Conservation (phyloP, 2,329 filamentous ascomycete species). For the Coleophoma cylindrospora region DNA sequence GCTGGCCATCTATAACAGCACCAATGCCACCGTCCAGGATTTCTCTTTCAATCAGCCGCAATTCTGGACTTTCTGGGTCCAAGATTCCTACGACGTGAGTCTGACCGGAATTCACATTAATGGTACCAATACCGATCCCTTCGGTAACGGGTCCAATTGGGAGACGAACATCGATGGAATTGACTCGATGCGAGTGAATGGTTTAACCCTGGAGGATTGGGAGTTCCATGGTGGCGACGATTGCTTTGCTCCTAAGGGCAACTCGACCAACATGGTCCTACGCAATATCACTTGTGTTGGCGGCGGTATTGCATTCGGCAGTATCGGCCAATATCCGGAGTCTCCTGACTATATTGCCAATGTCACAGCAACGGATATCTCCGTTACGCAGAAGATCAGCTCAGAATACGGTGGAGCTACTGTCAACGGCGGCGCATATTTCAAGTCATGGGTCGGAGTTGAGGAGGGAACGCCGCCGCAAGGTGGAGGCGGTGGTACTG, state of each 20-base stretch:
- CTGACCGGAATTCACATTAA: constrained; percentile 1
- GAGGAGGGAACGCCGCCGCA: not conserved
- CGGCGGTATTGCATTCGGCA: constrained; percentile 1
- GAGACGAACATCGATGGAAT: constrained; percentile 2
- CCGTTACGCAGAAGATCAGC: not conserved
- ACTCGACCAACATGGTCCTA: constrained; percentile 1
- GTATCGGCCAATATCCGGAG: constrained; percentile 1
- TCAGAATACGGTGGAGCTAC: not conserved
- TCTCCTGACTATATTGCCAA: not conserved
- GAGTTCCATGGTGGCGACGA: constrained; percentile 1
- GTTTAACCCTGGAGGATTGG: not conserved
- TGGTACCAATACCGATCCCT: constrained; percentile 1
- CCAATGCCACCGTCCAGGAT: not conserved
- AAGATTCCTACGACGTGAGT: not conserved
- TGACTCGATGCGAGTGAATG: not conserved
- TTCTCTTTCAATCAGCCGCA: not conserved
- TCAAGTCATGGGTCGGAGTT: constrained; percentile 2
- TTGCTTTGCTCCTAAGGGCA: constrained; percentile 1
- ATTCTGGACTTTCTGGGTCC: constrained; percentile 1
- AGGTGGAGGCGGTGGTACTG: constrained; percentile 1
- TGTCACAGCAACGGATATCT: not conserved
- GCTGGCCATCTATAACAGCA: not conserved
- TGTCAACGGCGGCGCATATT: not conserved
- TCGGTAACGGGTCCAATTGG: not conserved
- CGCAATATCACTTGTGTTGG: constrained; percentile 1